phyloP scores from a whole-genome alignment of 2,329 filamentous ascomycete species.

The Lachnellula willkommii region DNA sequence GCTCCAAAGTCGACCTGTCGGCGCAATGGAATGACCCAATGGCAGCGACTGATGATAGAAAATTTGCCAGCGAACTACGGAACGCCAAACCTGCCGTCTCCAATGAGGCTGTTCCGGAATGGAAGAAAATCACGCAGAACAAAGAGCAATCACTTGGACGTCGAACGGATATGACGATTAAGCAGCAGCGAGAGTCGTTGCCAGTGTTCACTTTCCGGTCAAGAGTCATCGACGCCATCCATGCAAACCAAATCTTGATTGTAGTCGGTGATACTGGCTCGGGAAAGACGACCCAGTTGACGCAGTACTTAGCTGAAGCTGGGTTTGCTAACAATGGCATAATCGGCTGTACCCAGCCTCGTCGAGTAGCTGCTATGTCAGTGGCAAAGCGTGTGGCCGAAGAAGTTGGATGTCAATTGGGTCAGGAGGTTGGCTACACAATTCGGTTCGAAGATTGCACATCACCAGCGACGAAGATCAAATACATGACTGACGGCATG shows the following conservation, averaged over 20 bases:
- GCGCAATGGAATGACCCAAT: slow-evolving; percentile 97
- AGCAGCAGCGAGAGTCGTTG: slow-evolving; percentile 84
- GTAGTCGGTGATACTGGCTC: slow-evolving; percentile 97
- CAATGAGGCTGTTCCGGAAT: slow-evolving; percentile 74
- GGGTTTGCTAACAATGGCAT: slow-evolving; percentile 84
- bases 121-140: slow-evolving; percentile 78
- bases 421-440: slow-evolving; percentile 91
- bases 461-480: slow-evolving; percentile 81
- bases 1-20: slow-evolving; percentile 72
- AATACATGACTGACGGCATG: slow-evolving; percentile 99
- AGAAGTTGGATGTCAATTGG: slow-evolving; percentile 86
- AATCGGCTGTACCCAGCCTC: slow-evolving; percentile 93
- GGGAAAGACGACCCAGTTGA: slow-evolving; percentile 94
- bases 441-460: slow-evolving; percentile 97
- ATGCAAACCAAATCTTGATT: slow-evolving; percentile 84
- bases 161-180: slow-evolving; percentile 85
- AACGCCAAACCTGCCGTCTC: slow-evolving; percentile 56
- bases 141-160: slow-evolving; percentile 80
- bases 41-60: slow-evolving; percentile 75
- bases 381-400: slow-evolving; percentile 95
- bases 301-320: slow-evolving; percentile 89
- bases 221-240: slow-evolving; percentile 81
- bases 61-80: slow-evolving; percentile 84
- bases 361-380: slow-evolving; percentile 95
- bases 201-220: slow-evolving; percentile 86